Percentiles rank a stretch among this genome's conserved stretches.
Evolutionary conservation across 2,329 filamentous ascomycete genomes (phyloP).

Genomic region (Diaporthe caulivora): DNA sequence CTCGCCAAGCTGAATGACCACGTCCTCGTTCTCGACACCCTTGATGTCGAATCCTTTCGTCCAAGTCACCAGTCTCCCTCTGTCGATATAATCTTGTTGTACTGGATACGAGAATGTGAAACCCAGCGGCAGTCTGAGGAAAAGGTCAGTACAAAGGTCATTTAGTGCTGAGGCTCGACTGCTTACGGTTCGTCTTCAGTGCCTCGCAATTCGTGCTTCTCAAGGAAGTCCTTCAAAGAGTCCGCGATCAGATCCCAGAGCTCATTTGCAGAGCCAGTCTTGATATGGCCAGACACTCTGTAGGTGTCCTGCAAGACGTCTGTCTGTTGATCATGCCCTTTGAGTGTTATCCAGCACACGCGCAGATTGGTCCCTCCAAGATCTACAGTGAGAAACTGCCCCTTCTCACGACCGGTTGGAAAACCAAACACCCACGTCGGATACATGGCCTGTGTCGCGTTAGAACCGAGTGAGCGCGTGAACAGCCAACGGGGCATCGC

Average conservation of each 20-base stretch:
- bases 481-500: not conserved
- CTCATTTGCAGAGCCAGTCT: conserved; percentile 73
- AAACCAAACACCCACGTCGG: conserved; percentile 50
- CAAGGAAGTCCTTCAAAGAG: conserved; percentile 76
- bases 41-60: conserved; percentile 82
- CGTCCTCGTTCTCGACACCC: conserved; percentile 77
- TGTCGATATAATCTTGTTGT: conserved; percentile 77
- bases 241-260: conserved; percentile 79
- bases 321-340: conserved; percentile 55
- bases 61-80: conserved; percentile 78
- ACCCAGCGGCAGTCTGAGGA: conserved; percentile 69
- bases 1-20: conserved; percentile 74
- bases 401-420: conserved; percentile 83
- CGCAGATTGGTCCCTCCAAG: conserved; percentile 52
- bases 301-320: conserved; percentile 79
- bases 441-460: conserved; percentile 33
- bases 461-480: not conserved
- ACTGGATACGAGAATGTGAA: conserved; percentile 82
- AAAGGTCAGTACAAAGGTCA: conserved; percentile 52
- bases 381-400: conserved; percentile 49
- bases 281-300: conserved; percentile 75
- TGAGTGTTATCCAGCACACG: conserved; percentile 48
- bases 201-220: conserved; percentile 55
- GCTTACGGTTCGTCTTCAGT: conserved; percentile 56
- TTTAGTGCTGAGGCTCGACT: conserved; percentile 45